Conservation (phyloP, 1,284 basidiomycete genomes). For the Naganishia sp. region DNA sequence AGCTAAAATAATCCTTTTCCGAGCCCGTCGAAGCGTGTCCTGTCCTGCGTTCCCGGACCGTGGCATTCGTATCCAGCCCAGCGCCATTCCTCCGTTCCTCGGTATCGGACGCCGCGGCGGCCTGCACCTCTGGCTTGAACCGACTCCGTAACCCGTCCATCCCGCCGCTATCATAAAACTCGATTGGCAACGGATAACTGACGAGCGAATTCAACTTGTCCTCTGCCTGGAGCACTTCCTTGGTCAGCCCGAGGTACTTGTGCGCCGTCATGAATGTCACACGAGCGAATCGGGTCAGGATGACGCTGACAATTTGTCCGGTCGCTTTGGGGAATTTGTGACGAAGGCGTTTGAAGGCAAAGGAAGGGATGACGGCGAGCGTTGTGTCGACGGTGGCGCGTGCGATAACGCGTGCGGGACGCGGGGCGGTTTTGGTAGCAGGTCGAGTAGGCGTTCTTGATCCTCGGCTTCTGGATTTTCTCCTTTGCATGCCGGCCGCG, state of each 20-base stretch:
- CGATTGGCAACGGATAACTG: conserved; percentile 84
- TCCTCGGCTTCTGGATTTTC: neutral
- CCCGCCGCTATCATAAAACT: conserved; percentile 93
- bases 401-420: conserved; percentile 59
- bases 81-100: neutral
- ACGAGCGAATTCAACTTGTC: conserved; percentile 95
- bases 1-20: conserved; percentile 31
- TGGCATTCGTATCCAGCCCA: conserved; percentile 4
- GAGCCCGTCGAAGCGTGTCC: neutral
- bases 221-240: conserved; percentile 93
- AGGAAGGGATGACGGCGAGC: conserved; percentile 96
- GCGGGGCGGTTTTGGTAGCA: neutral
- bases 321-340: conserved; percentile 77
- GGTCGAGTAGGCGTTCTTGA: neutral
- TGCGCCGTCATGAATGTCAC: conserved; percentile 93
- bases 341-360: conserved; percentile 79
- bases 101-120: neutral
- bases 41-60: conserved; percentile 1
- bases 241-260: conserved; percentile 91
- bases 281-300: conserved; percentile 90
- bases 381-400: conserved; percentile 92
- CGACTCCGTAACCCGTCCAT: conserved; percentile 83
- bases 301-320: conserved; percentile 92
- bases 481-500: neutral
- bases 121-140: conserved; percentile 57